Base-by-base conservation (phyloP, 2,329 filamentous ascomycete genomes). In the Fusarium sp. region DNA sequence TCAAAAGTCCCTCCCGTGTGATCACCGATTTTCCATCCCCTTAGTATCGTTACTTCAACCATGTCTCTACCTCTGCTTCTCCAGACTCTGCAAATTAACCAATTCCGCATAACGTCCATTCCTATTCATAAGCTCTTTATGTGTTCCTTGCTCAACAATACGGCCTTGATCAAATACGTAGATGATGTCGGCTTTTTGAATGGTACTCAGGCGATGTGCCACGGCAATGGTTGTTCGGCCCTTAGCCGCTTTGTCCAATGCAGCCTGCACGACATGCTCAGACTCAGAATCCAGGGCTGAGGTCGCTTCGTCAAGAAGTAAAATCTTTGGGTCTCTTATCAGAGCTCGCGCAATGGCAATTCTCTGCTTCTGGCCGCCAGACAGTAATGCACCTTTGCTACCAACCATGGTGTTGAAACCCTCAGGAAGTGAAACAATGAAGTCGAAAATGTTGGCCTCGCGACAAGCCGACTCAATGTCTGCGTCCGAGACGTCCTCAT, bases 121-220 rank as follows among this genome's bases (percentile, higher is more conserved):
- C 75, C 83, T 85, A 69, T 83, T 85, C 85, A 92, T 89, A 72
- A 95, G 77, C 75, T 93, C 91, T 1, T 81, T 74, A 76, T 98
- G 95, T 10, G 89, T 93, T 7, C 95, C 95, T 70, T 87, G 86
- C 82, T 98, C 95, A 2, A 96, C 92, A 43, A 98, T 88, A 62
- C 88, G 86, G 9, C 95, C 96, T 73, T 92, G 90, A 78, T 97
- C 94, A 76, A 98, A 96, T n/a, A 98, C 95, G 70, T 96, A 97
- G 72, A 98, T 98, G 48, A 95, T 82, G 76, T 98, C 95, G 1
- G 95, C 95, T 77, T 96, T 94, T 77, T 97, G 94, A 63, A 98
- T 97, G 0, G 96, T 97, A 75, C 90, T 93, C 7, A 99, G 82
- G 23, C 96, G 86, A 79, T 99, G 95, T 4, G 96, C 96, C 2